Conservation (phyloP, 176 grass and related monocot species). For the Oryza longistaminata region DNA sequence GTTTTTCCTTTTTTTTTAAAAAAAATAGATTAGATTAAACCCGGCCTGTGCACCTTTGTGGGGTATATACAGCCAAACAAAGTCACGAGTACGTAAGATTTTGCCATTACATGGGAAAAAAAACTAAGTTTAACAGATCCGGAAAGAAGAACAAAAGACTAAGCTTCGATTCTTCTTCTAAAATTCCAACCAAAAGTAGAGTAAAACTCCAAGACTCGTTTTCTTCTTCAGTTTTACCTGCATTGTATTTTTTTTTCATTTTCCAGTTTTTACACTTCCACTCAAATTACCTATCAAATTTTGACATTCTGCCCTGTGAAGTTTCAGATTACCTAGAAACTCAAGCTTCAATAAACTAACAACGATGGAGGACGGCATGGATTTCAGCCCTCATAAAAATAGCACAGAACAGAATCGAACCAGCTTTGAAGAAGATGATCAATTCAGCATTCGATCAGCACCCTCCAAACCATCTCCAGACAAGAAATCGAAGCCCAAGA, state of each 20-base stretch:
- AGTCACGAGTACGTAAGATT: no score
- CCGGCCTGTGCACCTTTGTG: no score
- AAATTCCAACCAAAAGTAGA: no score
- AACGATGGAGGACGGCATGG: constrained; percentile 48
- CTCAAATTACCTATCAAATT: background rate
- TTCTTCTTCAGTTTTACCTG: no score
- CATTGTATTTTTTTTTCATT: background rate
- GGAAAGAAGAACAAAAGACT: no score
- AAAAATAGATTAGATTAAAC: no score
- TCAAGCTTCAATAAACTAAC: background rate
- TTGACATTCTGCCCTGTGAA: constrained; percentile 22
- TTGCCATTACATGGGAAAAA: no score
- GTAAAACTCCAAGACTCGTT: no score
- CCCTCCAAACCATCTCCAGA: constrained; percentile 8
- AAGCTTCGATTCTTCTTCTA: no score
- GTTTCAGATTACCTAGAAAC: constrained; percentile 28
- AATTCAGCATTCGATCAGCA: constrained; percentile 15
- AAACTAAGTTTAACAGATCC: no score
- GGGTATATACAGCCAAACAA: no score
- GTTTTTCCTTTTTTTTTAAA: no score
- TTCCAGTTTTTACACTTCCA: background rate
- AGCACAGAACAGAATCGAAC: background rate
- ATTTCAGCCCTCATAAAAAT: constrained; percentile 55
- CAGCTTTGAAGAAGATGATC: constrained; percentile 39
- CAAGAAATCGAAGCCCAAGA: constrained; percentile 41